Percentiles rank a stretch among this genome's conserved stretches.
phyloP scores from a whole-genome alignment of 805 yeast genomes.

The Candida chauliodis region DNA sequence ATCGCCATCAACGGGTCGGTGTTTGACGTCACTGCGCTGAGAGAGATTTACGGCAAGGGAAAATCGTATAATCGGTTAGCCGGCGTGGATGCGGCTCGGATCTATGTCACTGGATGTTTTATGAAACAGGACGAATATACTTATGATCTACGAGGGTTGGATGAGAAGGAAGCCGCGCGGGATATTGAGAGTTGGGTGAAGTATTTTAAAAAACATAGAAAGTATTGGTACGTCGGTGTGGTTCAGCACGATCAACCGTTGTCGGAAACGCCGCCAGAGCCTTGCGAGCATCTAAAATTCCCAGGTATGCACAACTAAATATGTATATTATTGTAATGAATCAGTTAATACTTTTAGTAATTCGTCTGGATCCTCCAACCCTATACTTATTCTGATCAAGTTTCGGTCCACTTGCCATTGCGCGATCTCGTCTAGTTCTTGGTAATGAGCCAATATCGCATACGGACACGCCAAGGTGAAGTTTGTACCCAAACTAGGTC shows the following conservation, averaged over 20 bases:
- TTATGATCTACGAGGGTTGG: slow-evolving; percentile 62
- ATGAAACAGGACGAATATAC: slow-evolving; percentile 52
- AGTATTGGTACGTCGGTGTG: slow-evolving; percentile 62
- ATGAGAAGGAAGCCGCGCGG: slow-evolving; percentile 31
- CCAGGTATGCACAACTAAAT: slow-evolving; percentile 14
- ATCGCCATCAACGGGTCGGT: slow-evolving; percentile 59
- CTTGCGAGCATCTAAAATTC: slow-evolving; percentile 36
- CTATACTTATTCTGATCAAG: slow-evolving; percentile 78
- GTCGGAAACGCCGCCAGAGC: slow-evolving; percentile 50
- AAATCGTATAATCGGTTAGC: slow-evolving; percentile 50
- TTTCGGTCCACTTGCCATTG: slow-evolving; percentile 80
- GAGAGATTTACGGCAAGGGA: slow-evolving; percentile 53
- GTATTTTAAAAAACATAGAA: slow-evolving; percentile 41
- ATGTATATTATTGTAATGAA: slow-evolving; percentile 41
- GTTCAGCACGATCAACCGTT: slow-evolving; percentile 51
- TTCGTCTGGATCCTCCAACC: slow-evolving; percentile 69
- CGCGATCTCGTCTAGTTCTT: slow-evolving; percentile 74
- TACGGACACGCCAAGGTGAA: slow-evolving; percentile 89
- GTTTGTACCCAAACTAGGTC: slow-evolving; percentile 89
- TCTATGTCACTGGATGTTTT: slow-evolving; percentile 70
- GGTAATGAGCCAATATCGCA: slow-evolving; percentile 79
- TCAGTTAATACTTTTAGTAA: slow-evolving; percentile 47
- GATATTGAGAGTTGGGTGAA: slow-evolving; percentile 51
- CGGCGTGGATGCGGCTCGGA: slow-evolving; percentile 68
- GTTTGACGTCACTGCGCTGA: slow-evolving; percentile 56